Conservation (phyloP, 768 basidiomycete genomes). For the Pisolithus sp. region DNA sequence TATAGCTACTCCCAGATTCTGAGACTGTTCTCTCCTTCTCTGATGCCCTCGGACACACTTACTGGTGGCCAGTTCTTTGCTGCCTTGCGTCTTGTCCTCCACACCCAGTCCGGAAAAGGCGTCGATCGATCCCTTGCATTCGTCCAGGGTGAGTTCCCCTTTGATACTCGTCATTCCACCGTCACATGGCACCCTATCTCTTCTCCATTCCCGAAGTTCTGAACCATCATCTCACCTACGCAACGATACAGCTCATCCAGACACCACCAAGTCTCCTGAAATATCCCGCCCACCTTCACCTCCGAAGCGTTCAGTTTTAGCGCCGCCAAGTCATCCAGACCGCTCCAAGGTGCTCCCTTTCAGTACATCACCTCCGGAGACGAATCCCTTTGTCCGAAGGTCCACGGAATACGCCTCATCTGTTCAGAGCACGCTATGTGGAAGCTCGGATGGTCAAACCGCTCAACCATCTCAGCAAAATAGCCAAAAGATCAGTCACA, state of each 20-base stretch:
- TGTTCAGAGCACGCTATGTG: not conserved
- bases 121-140: slow-evolving; percentile 66
- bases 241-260: slow-evolving; percentile 14
- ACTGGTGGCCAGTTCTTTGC: slow-evolving; percentile 75
- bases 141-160: slow-evolving; percentile 52
- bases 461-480: slow-evolving; percentile 7
- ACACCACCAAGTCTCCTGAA: slow-evolving; percentile 3
- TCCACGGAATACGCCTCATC: slow-evolving; percentile 11
- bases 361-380: slow-evolving; percentile 18
- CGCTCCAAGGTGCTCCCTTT: slow-evolving; percentile 18
- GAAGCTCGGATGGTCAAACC: slow-evolving; percentile 5
- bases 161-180: not conserved
- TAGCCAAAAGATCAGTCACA: slow-evolving; percentile 21
- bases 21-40: slow-evolving; percentile 52
- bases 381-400: slow-evolving; percentile 23
- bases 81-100: slow-evolving; percentile 57
- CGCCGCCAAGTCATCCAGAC: slow-evolving; percentile 25
- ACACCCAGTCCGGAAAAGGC: slow-evolving; percentile 54
- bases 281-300: slow-evolving; percentile 13
- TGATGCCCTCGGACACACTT: slow-evolving; percentile 47
- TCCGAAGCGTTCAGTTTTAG: slow-evolving; percentile 15
- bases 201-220: not conserved
- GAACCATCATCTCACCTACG: slow-evolving; percentile 5
- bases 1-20: slow-evolving; percentile 45
- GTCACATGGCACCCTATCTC: slow-evolving; percentile 2